phyloP scores from a whole-genome alignment of 2,329 filamentous ascomycete species.

The Plenodomus biglobosus region DNA sequence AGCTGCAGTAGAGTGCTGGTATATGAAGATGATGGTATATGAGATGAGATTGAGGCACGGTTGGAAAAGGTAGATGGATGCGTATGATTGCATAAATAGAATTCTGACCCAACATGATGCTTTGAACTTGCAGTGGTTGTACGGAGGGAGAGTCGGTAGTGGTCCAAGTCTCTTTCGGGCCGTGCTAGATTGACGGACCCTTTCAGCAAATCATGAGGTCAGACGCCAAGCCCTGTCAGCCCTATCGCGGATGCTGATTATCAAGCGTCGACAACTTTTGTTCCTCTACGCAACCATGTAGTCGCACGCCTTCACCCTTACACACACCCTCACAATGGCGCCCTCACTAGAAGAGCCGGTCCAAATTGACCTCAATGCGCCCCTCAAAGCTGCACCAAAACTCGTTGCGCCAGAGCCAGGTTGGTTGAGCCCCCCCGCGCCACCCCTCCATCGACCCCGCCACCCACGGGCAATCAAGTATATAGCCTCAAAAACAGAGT shows the following conservation, averaged over 20 bases:
- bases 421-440: slow-evolving; percentile 41
- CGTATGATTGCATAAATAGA: slow-evolving; percentile 21
- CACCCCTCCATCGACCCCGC: slow-evolving; percentile 53
- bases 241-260: slow-evolving; percentile 35
- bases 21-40: too few relatives aligned
- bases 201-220: slow-evolving; percentile 18
- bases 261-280: slow-evolving; percentile 31
- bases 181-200: background rate
- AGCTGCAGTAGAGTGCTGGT: slow-evolving; percentile 54
- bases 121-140: too few relatives aligned
- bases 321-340: slow-evolving; percentile 60
- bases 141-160: too few relatives aligned
- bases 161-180: background rate
- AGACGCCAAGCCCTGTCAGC: slow-evolving; percentile 27
- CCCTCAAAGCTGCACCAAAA: slow-evolving; percentile 74
- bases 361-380: slow-evolving; percentile 71
- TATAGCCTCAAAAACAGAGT: too few relatives aligned
- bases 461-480: too few relatives aligned
- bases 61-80: background rate
- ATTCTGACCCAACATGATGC: too few relatives aligned
- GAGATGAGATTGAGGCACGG: too few relatives aligned
- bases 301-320: slow-evolving; percentile 11
- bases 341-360: slow-evolving; percentile 73
- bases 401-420: slow-evolving; percentile 90
- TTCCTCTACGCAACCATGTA: slow-evolving; percentile 23